A percentile compares a stretch with the other conserved stretches of the same genome.
phyloP scores from a whole-genome alignment of 106 monocot genomes.

The Vanilla planifolia region DNA sequence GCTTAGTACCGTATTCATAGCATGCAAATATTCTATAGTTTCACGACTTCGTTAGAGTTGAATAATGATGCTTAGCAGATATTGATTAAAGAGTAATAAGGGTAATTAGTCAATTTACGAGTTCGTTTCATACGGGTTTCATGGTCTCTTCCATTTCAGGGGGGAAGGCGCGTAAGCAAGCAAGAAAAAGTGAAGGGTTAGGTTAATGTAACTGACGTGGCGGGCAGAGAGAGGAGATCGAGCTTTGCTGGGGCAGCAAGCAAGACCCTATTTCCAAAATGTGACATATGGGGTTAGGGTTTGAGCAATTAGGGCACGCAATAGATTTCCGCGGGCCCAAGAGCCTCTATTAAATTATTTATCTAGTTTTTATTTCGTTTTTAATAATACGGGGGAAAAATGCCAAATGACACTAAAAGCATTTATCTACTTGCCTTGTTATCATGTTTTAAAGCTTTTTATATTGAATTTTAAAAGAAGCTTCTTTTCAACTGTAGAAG shows the following conservation, averaged over 20 bases:
- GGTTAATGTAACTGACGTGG: background rate
- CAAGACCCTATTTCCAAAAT: too few relatives aligned
- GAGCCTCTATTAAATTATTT: too few relatives aligned
- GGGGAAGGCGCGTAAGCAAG: too few relatives aligned
- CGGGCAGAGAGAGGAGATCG: background rate
- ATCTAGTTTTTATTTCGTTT: too few relatives aligned
- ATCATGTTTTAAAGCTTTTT: too few relatives aligned
- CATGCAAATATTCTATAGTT: slow-evolving; percentile 3
- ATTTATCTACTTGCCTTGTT: too few relatives aligned
- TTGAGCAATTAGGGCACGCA: slow-evolving; percentile 8
- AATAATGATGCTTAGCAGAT: background rate
- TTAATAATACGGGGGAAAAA: too few relatives aligned
- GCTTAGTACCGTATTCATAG: background rate
- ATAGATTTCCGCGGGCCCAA: background rate
- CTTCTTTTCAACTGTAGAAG: too few relatives aligned
- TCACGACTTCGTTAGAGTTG: background rate
- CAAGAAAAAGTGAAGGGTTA: too few relatives aligned
- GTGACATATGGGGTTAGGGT: slow-evolving; percentile 5
- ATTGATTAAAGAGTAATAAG: background rate
- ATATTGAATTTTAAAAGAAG: too few relatives aligned
- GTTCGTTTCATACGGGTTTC: too few relatives aligned
- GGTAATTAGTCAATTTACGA: background rate
- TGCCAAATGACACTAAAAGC: too few relatives aligned
- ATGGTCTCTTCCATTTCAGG: background rate
- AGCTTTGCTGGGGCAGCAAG: background rate